Conservation (phyloP, 345 rosid genomes). For the Citrus reticulata region DNA sequence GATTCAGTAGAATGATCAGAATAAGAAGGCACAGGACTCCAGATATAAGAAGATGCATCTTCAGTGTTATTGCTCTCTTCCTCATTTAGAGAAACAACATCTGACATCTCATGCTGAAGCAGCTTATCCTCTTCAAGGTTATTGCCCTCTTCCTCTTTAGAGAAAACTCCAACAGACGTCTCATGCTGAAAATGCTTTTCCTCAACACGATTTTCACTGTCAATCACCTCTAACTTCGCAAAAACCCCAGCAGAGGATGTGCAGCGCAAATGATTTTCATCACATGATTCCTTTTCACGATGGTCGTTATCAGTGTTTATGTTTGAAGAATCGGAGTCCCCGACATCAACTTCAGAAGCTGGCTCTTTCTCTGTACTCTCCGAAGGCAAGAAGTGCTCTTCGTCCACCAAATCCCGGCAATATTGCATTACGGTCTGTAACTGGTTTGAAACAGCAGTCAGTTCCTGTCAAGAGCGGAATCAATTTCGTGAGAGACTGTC, state of each 20-base stretch:
- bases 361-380: not conserved
- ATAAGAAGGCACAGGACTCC: conserved; percentile 2
- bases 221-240: not conserved
- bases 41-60: not conserved
- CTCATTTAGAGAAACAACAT: not conserved
- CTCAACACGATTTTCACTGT: conserved; percentile 1
- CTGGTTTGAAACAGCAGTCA: conserved; percentile 12
- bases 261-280: not conserved
- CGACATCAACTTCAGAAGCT: not conserved
- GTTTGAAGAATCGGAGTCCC: not conserved
- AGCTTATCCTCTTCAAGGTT: conserved; percentile 2
- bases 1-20: conserved; percentile 5
- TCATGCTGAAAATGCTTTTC: not conserved
- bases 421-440: conserved; percentile 24
- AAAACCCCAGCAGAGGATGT: conserved; percentile 3
- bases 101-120: not conserved
- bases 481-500: conserved; percentile 5
- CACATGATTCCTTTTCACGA: conserved; percentile 6
- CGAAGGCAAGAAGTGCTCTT: conserved; percentile 10
- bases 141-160: not conserved
- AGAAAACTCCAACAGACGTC: not conserved
- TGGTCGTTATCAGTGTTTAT: conserved; percentile 6
- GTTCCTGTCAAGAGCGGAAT: conserved; percentile 27
- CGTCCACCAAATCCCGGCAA: conserved; percentile 25
- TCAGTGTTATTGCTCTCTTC: not conserved